These are phyloP conservation scores for Detonula confervacea DNA, from an alignment of 352 stramenopile species.

Conservation along the genomic window DNA sequence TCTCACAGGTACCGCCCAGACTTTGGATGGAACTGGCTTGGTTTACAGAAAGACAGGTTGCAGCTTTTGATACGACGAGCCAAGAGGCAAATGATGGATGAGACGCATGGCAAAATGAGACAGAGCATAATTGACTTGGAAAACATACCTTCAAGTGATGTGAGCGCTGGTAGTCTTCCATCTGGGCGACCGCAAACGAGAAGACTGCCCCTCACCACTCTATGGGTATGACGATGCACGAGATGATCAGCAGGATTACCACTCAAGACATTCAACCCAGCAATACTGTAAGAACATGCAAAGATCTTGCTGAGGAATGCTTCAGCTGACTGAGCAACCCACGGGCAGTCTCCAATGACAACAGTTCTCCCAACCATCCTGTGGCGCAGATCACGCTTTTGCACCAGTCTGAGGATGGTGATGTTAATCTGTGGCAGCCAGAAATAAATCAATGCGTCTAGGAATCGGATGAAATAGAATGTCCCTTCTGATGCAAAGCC, in stretches of 20 bases:
- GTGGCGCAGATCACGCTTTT: conserved; percentile 74
- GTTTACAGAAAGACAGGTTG: conserved; percentile 77
- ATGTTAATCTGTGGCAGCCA: conserved; percentile 83
- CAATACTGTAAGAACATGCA: conserved; percentile 81
- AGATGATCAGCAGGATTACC: conserved; percentile 83
- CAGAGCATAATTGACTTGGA: too few relatives aligned
- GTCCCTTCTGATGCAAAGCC: conserved; percentile 27
- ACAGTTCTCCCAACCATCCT: conserved; percentile 84
- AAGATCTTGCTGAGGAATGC: conserved; percentile 78
- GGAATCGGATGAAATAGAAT: conserved; percentile 56
- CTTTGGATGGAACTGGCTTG: conserved; percentile 83
- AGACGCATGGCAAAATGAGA: conserved; percentile 43
- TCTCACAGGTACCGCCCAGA: conserved; percentile 78
- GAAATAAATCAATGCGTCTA: conserved; percentile 83
- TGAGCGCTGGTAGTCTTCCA: conserved; percentile 73
- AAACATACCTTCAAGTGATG: conserved; percentile 60
- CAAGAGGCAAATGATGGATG: too few relatives aligned
- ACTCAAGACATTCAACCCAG: conserved; percentile 74
- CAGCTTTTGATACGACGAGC: too few relatives aligned
- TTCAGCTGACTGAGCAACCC: conserved; percentile 68
- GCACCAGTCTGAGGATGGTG: conserved; percentile 55
- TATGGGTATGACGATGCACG: conserved; percentile 80
- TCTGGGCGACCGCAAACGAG: conserved; percentile 80
- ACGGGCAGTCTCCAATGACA: conserved; percentile 81
- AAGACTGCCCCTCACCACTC: conserved; percentile 73